Evolutionary conservation across 768 basidiomycete genomes (phyloP), one percentile per base, ranked within the genome.

Genomic region (Suillus weaverae): DNA sequence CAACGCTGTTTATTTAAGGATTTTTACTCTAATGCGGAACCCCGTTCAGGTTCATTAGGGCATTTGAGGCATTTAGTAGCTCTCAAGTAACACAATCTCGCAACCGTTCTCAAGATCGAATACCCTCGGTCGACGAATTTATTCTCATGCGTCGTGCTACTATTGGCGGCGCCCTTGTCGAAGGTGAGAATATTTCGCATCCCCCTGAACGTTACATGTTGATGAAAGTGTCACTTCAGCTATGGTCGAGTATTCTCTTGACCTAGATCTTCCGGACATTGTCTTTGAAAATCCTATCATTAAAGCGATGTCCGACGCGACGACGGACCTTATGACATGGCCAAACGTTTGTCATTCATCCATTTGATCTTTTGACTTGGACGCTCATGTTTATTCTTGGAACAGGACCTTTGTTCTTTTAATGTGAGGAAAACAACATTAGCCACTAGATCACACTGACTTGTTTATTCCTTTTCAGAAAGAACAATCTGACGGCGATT

Each of bases 271-370:
- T 43, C 78, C 78, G 16, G 76, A 79, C 32, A 66, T 73, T 32
- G 77, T 79, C 5, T 79, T 79, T 64, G 73, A 76, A 41, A 71
- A 68, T 56, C 74, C 78, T 3, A 70, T 77, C 22, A 70, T 79
- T 7, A 67, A 68, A 64, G 76, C 70, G 22, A 78, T 79, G 78
- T 79, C 78, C 44, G 73, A 79, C n/a, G 78, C 77, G n/a, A 78
- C 76, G 0, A 79, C 66, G 18, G 78, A 79, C 62, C 74, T 79
- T 20, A 80, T 79, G 78, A 80, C 78, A 1, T 79, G 78, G 78
- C 78, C 78, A n/a, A 79, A 79, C 48, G 78, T 79, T 30, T 8
- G 78, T 77, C 6, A 16, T 9, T 56, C 10, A 26, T 33, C 20
- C 57, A 8, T 44, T 65, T 64, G 48, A 53, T 61, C n/a, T 7